These are phyloP conservation scores for Coemansia sp. DNA, from an alignment of 192 early-diverging fungal species.

Conservation along the genomic window DNA sequence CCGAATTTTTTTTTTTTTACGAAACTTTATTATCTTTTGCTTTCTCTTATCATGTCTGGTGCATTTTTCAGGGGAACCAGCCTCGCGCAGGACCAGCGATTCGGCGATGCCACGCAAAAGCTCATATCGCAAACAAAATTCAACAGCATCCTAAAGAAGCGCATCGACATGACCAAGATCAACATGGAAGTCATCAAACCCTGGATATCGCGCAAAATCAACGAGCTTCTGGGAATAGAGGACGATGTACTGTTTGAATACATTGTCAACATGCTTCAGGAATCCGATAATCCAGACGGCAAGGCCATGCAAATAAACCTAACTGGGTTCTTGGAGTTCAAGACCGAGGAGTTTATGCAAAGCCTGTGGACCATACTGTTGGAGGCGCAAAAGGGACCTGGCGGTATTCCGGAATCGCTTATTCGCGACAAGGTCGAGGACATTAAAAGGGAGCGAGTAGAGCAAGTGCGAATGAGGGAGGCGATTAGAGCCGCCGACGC, in stretches of 20 bases:
- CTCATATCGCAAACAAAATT: conserved; percentile 25
- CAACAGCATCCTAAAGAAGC: conserved; percentile 32
- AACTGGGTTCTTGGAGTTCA: conserved; percentile 90
- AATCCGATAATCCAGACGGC: conserved; percentile 76
- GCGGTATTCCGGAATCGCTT: conserved; percentile 86
- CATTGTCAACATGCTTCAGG: conserved; percentile 82
- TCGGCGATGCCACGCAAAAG: conserved; percentile 42
- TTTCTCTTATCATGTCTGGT: conserved; percentile 23
- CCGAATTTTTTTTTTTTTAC: background rate
- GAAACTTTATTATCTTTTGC: background rate
- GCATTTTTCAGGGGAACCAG: conserved; percentile 47
- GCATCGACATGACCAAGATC: conserved; percentile 80
- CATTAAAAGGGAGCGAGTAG: conserved; percentile 54
- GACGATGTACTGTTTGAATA: conserved; percentile 94
- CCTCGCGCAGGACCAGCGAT: conserved; percentile 51
- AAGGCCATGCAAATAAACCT: conserved; percentile 93
- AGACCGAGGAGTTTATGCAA: conserved; percentile 78
- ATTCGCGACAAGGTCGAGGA: conserved; percentile 89
- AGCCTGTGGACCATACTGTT: conserved; percentile 90
- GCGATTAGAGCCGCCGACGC: conserved; percentile 15
- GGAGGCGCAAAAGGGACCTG: conserved; percentile 79
- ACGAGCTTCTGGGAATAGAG: conserved; percentile 82
- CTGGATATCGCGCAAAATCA: conserved; percentile 81
- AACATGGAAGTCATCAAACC: conserved; percentile 85
- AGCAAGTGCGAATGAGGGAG: conserved; percentile 26